Conservation (phyloP, 2,329 filamentous ascomycete genomes). For the Berkeleyomyces basicola region DNA sequence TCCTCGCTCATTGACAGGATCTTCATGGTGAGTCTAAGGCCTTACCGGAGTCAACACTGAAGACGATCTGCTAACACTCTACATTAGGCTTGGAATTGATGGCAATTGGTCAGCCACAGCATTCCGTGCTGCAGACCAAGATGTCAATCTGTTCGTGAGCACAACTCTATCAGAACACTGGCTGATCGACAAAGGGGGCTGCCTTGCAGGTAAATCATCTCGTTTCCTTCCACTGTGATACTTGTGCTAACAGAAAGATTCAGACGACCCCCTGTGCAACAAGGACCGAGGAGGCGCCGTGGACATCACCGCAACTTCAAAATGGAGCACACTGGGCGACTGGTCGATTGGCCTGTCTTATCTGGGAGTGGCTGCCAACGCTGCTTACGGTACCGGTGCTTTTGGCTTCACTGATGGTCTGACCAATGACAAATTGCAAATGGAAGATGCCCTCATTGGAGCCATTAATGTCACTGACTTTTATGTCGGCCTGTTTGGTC, state of each 20-base stretch:
- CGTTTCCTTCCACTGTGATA: background rate
- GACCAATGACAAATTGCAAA: slow-evolving; percentile 23
- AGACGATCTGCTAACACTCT: background rate
- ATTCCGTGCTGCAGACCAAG: slow-evolving; percentile 35
- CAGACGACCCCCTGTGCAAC: slow-evolving; percentile 35
- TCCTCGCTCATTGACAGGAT: slow-evolving; percentile 8
- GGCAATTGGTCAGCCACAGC: slow-evolving; percentile 57
- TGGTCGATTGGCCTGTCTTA: slow-evolving; percentile 44
- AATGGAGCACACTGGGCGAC: slow-evolving; percentile 41
- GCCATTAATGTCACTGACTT: slow-evolving; percentile 39
- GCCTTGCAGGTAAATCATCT: slow-evolving; percentile 28
- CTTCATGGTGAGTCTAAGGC: slow-evolving; percentile 6
- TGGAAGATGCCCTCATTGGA: slow-evolving; percentile 32
- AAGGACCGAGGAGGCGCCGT: slow-evolving; percentile 43
- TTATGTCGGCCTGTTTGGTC: slow-evolving; percentile 37
- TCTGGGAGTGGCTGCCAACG: slow-evolving; percentile 42
- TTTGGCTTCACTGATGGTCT: slow-evolving; percentile 27
- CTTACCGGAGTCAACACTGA: background rate
- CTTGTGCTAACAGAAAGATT: background rate
- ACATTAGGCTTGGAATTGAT: slow-evolving; percentile 42
- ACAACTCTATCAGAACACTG: slow-evolving; percentile 57
- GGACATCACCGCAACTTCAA: slow-evolving; percentile 33
- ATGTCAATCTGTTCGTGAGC: slow-evolving; percentile 35
- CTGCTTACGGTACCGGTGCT: slow-evolving; percentile 43
- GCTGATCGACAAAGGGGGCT: slow-evolving; percentile 45